Evolutionary conservation across 2,329 filamentous ascomycete species (phyloP).

Genomic region (Colletotrichum eleusines): DNA sequence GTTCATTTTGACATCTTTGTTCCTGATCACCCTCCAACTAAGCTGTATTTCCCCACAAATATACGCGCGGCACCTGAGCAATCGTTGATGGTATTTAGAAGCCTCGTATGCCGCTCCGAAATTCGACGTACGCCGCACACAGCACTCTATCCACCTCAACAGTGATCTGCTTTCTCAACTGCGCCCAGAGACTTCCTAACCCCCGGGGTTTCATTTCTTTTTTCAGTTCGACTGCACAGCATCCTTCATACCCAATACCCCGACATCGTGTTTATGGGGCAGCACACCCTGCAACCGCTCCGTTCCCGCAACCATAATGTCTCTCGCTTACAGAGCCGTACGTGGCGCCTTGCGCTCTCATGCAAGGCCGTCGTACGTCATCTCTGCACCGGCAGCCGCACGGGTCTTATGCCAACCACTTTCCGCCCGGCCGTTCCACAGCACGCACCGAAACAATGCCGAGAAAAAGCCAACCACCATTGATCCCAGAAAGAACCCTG

Average conservation of each 20-base stretch:
- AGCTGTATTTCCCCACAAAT: neutral
- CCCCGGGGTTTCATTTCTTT: too few species aligned
- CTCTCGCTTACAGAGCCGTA: neutral
- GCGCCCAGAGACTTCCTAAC: neutral
- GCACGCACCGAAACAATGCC: neutral
- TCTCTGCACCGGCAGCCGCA: neutral
- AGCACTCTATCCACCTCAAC: neutral
- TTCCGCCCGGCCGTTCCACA: constrained; percentile 15
- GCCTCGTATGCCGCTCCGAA: too few species aligned
- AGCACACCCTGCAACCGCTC: neutral
- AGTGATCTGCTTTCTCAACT: neutral
- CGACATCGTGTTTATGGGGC: neutral
- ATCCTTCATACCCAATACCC: neutral
- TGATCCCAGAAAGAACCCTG: constrained; percentile 46
- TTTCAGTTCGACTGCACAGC: too few species aligned
- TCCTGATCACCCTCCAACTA: too few species aligned
- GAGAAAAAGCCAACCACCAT: constrained; percentile 44
- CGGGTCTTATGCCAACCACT: neutral
- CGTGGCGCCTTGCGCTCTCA: neutral
- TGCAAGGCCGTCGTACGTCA: neutral
- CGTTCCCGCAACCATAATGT: neutral
- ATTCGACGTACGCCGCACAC: too few species aligned
- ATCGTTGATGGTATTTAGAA: neutral
- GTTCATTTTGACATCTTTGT: neutral
- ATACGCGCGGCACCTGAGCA: neutral